Evolutionary conservation across 2,329 filamentous ascomycete genomes (phyloP), one percentile per base, ranked within the genome.

Genomic region (Onygenales sp.): DNA sequence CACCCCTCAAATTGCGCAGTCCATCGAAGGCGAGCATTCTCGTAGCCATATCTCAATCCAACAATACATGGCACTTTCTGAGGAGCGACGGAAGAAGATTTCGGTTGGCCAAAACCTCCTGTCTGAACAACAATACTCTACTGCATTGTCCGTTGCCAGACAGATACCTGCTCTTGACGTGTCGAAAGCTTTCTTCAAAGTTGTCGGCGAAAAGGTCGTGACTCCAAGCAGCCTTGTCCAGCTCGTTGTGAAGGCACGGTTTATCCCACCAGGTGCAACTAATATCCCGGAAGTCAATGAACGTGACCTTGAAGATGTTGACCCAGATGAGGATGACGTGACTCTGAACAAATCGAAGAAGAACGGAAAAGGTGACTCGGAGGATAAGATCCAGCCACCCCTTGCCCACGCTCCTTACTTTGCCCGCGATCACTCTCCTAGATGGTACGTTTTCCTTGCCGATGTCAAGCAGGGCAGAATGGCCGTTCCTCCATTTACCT

Each of bases 131-230:
- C 83, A 96, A 68, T 95, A 95, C 71, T 76, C 82, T 58, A 80
- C 84, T 42, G 87, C 86, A 39, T 77, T 95, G 56, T 72, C 73
- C 46, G 86, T 96, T 33, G 91, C 90, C 32, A 83, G 83, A 62
- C 88, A 96, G 71, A 78, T 98, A 32, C 93, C 93, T 1, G 81
- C 83, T 58, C 78, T 98, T 52, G 81, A 87, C 54, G 83, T 98
- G 9, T 88, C 89, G 65, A 94, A 90, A 74, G 88, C 90, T 6
- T 98, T 95, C 73, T 98, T 98, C 83, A 98, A 98, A 77, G 94
- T 98, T 45, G 85, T 89, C 51, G 93, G 93, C 66, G 94, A 98
- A 73, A 88, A 87, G 60, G 87, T 86, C 68, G 88, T 98, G 65
- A 95, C 92, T 34, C 91, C 93, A 6, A 88, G 87, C 54, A 95